Base-by-base conservation (phyloP, 352 stramenopile genomes). In the Globisporangium spiculum region DNA sequence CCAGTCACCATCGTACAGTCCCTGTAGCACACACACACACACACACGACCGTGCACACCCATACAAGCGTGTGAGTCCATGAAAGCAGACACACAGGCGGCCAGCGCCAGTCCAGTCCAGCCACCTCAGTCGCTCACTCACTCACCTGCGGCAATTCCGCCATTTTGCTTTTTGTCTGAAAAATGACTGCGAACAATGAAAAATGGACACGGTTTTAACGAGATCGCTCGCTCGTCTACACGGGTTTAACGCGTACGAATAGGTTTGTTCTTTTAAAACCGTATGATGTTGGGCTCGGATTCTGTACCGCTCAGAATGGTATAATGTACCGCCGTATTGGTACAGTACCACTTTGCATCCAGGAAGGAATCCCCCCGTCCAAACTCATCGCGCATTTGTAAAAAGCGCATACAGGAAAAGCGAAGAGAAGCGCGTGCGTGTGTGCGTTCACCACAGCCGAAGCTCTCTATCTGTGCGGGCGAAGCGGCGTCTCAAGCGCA, bases 1-100 rank as follows among this genome's bases (percentile, higher is more conserved):
- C 85, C 83, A 91, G 14, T 90, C 73, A 38, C 71, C 75, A 12
- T 86, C 74, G 0, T 24, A 52, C 6, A 80, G 61, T n/a, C 73
- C 70, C 84, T 92, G 44, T 3, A 2, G n/a, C 1, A 38, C 32
- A 1, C 32, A 38, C 7, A 10, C 32, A 53, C 41, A 48, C 8
- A n/a, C 52, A 26, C n/a, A 24, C 34, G 20, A 10, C 9, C 26
- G 18, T 16, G 34, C 24, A 41, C 12, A 26, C 8, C 26, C 22
- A 46, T 20, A n/a, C 63, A 61, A 10, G 26, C 50, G 32, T 22
- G 22, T 48, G 56, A 36, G 7, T 4, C 9, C 9, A 27, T 20
- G 4, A 18, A 24, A 52, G 44, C 44, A 22, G 3, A 18, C 10
- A 6, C 22, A 61, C 62, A 20, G 4, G 18, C 9, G 36, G 10